Conservation (phyloP, 345 rosid species). For the sweet orange (Citrus sinensis) region DNA sequence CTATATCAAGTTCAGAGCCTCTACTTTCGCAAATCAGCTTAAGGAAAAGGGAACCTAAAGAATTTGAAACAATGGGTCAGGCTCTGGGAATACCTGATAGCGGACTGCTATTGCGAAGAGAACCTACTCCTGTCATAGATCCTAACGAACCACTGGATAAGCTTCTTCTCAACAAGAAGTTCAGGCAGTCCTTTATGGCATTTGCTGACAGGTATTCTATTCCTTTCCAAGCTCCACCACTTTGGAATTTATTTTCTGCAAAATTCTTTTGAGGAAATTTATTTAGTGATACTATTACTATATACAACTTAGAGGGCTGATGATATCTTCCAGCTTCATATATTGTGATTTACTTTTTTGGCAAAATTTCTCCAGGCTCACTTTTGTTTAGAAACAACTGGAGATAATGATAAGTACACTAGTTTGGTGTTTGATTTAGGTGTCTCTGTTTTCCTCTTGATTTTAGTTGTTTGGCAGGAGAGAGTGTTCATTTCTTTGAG, state of each 20-base stretch:
- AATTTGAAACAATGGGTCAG: conserved; percentile 72
- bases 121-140: conserved; percentile 41
- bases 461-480: conserved; percentile 85
- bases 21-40: conserved; percentile 83
- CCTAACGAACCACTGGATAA: conserved; percentile 77
- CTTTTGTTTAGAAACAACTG: background rate
- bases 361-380: background rate
- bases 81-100: conserved; percentile 92
- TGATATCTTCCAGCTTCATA: background rate
- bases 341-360: background rate
- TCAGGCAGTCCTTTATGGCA: conserved; percentile 81
- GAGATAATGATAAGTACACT: background rate
- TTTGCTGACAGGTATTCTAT: conserved; percentile 78
- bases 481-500: conserved; percentile 81
- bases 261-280: background rate
- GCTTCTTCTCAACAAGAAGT: conserved; percentile 72
- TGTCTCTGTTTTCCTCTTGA: conserved; percentile 9
- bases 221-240: conserved; percentile 1
- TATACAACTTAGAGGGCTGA: background rate
- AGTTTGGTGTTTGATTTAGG: background rate
- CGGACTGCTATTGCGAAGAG: conserved; percentile 56
- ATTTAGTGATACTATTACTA: background rate
- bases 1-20: conserved; percentile 83
- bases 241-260: background rate
- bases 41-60: conserved; percentile 56